phyloP scores from a whole-genome alignment of 2,329 filamentous ascomycete genomes.

The Hymenoscyphus fraxineus region DNA sequence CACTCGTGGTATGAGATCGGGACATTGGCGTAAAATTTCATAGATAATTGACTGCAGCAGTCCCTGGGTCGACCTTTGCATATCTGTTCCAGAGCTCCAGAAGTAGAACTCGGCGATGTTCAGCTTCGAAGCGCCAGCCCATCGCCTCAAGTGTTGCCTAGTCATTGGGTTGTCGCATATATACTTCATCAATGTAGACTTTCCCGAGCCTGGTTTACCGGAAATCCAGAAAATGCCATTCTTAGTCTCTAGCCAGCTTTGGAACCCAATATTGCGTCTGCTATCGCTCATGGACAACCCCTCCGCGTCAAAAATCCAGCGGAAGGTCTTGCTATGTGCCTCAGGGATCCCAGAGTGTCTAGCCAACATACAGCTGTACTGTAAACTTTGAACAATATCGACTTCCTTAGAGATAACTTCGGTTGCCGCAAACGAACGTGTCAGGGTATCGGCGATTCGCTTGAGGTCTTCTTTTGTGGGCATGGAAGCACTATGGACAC shows the following conservation, averaged over 20 bases:
- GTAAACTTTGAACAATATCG: background rate
- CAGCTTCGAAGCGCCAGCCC: background rate
- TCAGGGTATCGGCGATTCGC: background rate
- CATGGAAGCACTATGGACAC: background rate
- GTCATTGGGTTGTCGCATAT: background rate
- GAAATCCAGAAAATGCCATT: background rate
- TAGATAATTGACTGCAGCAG: background rate
- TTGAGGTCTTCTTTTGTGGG: background rate
- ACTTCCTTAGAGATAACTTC: background rate
- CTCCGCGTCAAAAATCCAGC: background rate
- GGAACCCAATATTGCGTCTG: background rate
- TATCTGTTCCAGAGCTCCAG: background rate
- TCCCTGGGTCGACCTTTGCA: background rate
- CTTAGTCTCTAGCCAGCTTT: background rate
- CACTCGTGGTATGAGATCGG: background rate
- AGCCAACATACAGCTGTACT: background rate
- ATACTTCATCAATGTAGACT: background rate
- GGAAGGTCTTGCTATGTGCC: background rate
- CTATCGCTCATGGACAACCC: background rate
- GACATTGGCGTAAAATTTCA: background rate
- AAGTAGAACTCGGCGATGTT: background rate
- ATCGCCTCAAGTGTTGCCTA: background rate
- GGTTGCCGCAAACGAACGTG: background rate
- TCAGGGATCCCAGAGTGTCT: background rate
- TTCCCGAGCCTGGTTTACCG: background rate